A percentile compares a stretch with the other conserved stretches of the same genome.
These are phyloP conservation scores for Solanum neorickii DNA, from an alignment of 257 asterid species.

Conservation along the genomic window DNA sequence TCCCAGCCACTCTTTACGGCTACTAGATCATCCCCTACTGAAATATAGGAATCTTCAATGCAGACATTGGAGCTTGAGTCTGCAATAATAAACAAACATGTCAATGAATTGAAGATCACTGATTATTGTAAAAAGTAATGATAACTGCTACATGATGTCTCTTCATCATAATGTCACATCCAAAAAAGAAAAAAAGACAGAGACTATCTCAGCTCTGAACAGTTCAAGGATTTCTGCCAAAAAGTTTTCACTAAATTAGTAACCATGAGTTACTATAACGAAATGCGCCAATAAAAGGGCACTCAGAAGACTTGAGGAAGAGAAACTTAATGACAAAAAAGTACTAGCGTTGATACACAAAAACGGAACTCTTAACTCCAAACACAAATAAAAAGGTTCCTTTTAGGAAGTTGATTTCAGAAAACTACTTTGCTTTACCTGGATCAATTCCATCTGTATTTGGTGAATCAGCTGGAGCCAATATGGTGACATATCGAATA, in stretches of 20 bases:
- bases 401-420: background rate
- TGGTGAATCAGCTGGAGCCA: slow-evolving; percentile 94
- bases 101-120: background rate
- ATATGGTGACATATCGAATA: slow-evolving; percentile 65
- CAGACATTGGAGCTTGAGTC: slow-evolving; percentile 84
- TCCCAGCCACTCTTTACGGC: slow-evolving; percentile 97
- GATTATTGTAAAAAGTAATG: background rate
- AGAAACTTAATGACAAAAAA: background rate
- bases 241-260: background rate
- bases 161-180: background rate
- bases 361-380: background rate
- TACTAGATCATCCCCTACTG: slow-evolving; percentile 85
- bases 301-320: background rate
- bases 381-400: background rate
- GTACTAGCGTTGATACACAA: background rate
- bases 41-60: slow-evolving; percentile 84
- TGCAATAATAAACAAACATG: slow-evolving; percentile 9
- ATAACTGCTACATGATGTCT: background rate
- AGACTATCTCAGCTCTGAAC: background rate
- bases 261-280: background rate
- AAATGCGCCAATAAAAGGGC: background rate
- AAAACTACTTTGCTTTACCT: slow-evolving; percentile 26
- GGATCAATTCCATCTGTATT: slow-evolving; percentile 99
- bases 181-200: background rate
- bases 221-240: background rate